Base-by-base conservation (phyloP, 352 stramenopile genomes). In the Phytopythium chamaehyphon region DNA sequence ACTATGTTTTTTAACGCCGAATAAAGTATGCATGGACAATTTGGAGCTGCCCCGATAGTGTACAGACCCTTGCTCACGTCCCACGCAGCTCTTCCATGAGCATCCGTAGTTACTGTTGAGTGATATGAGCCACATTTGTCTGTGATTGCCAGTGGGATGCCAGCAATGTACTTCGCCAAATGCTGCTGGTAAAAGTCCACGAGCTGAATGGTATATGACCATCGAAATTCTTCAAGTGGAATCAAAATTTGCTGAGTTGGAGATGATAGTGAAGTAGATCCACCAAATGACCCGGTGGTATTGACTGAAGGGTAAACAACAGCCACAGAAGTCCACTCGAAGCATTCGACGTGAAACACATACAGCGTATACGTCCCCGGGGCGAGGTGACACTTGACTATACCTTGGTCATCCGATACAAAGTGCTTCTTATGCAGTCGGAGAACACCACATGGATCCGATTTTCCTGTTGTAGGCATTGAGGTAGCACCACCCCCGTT, bases 111-210 rank as follows among this genome's bases (percentile, higher is more conserved):
- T 8, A 82, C 47, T 28, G 81, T 43, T 23, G 65, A 66, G 47
- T 74, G 64, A 50, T 83, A 61, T 0, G 64, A 71, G 19, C 69
- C 83, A 51, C 64, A 80, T 39, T 83, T 86, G 48, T 87, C 64
- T 7, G 66, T 71, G 33, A 89, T 70, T 44, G 74, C 50, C 44
- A 89, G 57, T 0, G 78, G 64, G 40, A 87, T 82, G 1, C 59
- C 65, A 21, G 56, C 62, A 4, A 87, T 56, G 21, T 58, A 52
- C 33, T 82, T 70, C 3, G 40, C 22, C 15, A 47, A 59, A 36
- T 83, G 57, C 39, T 79, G 71, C 15, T 86, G 55, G 36, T 86
- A 89, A 23, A 86, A 89, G 54, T 89, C 78, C 1, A 87, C 76
- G 11, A 87, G 53, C 47, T 89, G 78, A 35, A 89, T 64, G 21